Conservation (phyloP, 768 basidiomycete species). For the Hemileccinum impolitum region DNA sequence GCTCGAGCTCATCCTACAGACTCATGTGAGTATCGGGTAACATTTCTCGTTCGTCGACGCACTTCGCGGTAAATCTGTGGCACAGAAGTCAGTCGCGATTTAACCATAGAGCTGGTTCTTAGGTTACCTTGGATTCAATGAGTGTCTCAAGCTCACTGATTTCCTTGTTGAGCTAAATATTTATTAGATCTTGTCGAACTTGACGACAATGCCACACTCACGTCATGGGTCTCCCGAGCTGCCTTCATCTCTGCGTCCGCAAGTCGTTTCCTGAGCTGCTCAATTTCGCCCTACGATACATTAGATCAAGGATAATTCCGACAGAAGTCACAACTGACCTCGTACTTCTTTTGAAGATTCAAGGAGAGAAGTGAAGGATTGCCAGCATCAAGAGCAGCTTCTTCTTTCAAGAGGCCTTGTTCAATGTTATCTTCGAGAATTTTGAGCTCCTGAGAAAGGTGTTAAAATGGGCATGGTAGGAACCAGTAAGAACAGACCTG, state of each 20-base stretch:
- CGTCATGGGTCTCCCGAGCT: constrained; percentile 65
- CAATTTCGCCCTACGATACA: constrained; percentile 52
- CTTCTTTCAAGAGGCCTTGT: constrained; percentile 51
- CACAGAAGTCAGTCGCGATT: constrained; percentile 4
- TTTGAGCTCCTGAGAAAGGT: constrained; percentile 57
- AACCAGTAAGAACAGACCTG: constrained; percentile 43
- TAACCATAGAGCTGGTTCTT: neutral
- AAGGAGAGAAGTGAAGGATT: constrained; percentile 10
- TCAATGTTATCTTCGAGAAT: constrained; percentile 76
- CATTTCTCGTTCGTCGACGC: constrained; percentile 10
- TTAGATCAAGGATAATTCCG: neutral
- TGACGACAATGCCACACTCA: constrained; percentile 31
- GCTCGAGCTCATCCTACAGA: constrained; percentile 77
- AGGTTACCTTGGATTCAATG: constrained; percentile 84
- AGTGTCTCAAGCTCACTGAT: constrained; percentile 89
- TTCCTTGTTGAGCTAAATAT: constrained; percentile 77
- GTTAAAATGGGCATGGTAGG: neutral
- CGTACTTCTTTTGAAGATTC: constrained; percentile 47
- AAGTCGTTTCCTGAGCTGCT: constrained; percentile 66
- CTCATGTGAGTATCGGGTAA: constrained; percentile 12
- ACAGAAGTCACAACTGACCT: constrained; percentile 38
- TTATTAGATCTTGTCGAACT: neutral
- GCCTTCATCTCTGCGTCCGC: constrained; percentile 73
- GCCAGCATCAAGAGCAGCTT: constrained; percentile 35
- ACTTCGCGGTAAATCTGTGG: constrained; percentile 82